Evolutionary conservation across 2,329 filamentous ascomycete genomes (phyloP).

Genomic region (Byssoonygena ceratinophila): DNA sequence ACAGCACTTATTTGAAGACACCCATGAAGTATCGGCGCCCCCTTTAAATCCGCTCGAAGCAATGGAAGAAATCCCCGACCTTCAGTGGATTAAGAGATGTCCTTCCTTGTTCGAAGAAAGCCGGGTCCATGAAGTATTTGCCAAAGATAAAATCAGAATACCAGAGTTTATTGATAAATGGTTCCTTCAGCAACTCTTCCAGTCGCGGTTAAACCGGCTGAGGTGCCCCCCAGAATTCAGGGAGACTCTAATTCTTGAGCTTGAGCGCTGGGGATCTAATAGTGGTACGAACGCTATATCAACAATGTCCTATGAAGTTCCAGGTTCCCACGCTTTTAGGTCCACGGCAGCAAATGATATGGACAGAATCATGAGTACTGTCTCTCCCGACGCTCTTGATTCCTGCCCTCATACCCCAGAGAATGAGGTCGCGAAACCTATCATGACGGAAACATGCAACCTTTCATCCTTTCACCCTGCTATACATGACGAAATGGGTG

Average conservation of each 20-base stretch:
- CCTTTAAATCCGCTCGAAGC: slow-evolving; percentile 5
- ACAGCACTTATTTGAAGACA: slow-evolving; percentile 12
- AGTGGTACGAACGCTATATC: neutral
- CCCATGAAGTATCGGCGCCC: neutral
- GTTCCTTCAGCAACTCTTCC: slow-evolving; percentile 26
- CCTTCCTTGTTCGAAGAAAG: slow-evolving; percentile 19
- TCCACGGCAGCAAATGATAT: neutral
- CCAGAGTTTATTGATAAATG: slow-evolving; percentile 24
- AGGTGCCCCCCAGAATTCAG: slow-evolving; percentile 19
- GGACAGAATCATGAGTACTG: neutral
- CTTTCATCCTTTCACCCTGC: neutral
- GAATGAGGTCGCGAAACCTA: neutral
- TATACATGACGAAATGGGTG: neutral
- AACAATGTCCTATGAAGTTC: neutral
- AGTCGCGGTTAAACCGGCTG: slow-evolving; percentile 22
- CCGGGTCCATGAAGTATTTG: neutral
- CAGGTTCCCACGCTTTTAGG: neutral
- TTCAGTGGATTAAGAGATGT: slow-evolving; percentile 13
- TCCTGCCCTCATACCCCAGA: neutral
- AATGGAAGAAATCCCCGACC: neutral
- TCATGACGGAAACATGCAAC: neutral
- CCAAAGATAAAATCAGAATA: slow-evolving; percentile 15
- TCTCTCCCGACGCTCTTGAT: neutral
- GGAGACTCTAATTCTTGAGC: neutral
- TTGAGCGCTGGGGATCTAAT: too few relatives aligned